Percentiles rank a stretch among this genome's conserved stretches.
These are phyloP conservation scores for Sequoiadendron giganteum DNA, from an alignment of 75 land plant species.

Conservation along the genomic window DNA sequence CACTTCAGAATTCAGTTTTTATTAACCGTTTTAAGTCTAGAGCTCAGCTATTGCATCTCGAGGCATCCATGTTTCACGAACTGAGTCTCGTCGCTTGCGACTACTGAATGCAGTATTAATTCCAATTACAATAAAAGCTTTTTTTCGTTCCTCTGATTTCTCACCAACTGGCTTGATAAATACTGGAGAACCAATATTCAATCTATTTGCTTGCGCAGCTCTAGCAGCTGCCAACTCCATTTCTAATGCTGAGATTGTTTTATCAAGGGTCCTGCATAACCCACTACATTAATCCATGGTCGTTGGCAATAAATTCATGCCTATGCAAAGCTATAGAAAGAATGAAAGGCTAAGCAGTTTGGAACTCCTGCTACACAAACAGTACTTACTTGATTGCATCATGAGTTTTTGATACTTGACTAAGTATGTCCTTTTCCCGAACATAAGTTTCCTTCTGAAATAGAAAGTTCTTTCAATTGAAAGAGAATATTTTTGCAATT, in stretches of 20 bases:
- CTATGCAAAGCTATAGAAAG: background rate
- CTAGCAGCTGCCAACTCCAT: constrained; percentile 77
- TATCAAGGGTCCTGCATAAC: constrained; percentile 66
- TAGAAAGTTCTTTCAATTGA: background rate
- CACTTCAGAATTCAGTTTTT: constrained; percentile 1
- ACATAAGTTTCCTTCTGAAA: background rate
- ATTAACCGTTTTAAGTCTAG: background rate
- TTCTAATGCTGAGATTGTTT: constrained; percentile 78
- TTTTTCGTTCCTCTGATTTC: constrained; percentile 32
- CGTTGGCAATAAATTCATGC: background rate
- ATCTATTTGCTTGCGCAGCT: constrained; percentile 49
- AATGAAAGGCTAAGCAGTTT: background rate
- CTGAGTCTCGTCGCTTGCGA: constrained; percentile 89
- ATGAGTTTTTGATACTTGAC: constrained; percentile 18
- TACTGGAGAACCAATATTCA: constrained; percentile 41
- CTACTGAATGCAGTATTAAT: constrained; percentile 98
- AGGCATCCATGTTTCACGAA: constrained; percentile 96
- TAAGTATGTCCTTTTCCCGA: constrained; percentile 10
- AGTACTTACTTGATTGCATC: constrained; percentile 18
- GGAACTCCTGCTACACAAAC: background rate
- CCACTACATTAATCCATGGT: background rate
- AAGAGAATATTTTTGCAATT: background rate
- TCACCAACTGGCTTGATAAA: constrained; percentile 21
- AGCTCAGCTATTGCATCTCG: constrained; percentile 46
- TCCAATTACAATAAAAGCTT: constrained; percentile 84